Evolutionary conservation across 1,284 basidiomycete species (phyloP), one percentile per base, ranked within the genome.

Genomic region (Wallemia mellicola): DNA sequence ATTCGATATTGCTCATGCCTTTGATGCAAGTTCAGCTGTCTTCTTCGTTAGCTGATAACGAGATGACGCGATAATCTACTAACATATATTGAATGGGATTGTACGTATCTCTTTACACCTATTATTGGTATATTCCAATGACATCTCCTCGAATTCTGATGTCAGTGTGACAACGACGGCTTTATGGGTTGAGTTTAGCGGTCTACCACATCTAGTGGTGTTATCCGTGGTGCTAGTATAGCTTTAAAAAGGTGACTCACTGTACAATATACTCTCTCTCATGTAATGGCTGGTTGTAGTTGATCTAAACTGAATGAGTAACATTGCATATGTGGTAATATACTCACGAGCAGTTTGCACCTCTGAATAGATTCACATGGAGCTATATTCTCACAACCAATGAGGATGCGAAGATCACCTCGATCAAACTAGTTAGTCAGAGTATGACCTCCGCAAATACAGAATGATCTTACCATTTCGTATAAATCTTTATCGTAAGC

Each of bases 201-300:
- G 38, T 22, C 38, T 48, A 48, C 30, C 38, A 48, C 38, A 48
- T 48, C 38, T 48, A n/a, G 5, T 48, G 19, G 38, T 11, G 5
- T 5, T 48, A n/a, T n/a, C n/a, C n/a, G n/a, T n/a, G n/a, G n/a
- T n/a, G n/a, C n/a, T n/a, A n/a, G n/a, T n/a, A n/a, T n/a, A n/a
- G n/a, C n/a, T n/a, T n/a, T n/a, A n/a, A n/a, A n/a, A n/a, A n/a
- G n/a, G n/a, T n/a, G n/a, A 7, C 38, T 7, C 38, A 7, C 38
- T 11, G 38, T 5, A 48, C 22, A 17, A n/a, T 48, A n/a, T 48
- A 48, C 19, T 48, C 38, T 22, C n/a, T 11, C 14, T 15, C 14
- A 48, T 48, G 38, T n/a, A n/a, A n/a, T 48, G 38, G 38, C 38
- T 48, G 38, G n/a, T 48, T 48, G 38, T n/a, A 48, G n/a, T 48